Base-by-base conservation (phyloP, 148 eudicot genomes). In the Pouteria glomerata region DNA sequence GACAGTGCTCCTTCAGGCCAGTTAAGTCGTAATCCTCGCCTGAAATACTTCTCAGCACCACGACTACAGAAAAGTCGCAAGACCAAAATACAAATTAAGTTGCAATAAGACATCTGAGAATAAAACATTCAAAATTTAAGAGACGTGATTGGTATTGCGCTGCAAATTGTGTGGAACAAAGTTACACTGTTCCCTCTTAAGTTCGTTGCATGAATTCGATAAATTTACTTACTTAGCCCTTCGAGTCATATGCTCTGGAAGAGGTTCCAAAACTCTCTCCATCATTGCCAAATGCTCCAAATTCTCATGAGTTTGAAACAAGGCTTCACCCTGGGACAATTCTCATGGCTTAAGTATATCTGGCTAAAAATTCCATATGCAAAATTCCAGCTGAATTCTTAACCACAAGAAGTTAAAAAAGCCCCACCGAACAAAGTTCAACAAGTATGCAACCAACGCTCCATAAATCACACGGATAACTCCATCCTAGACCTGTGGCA, bases 281-380 rank as follows among this genome's bases (percentile, higher is more conserved):
- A 90, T 90, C 96, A 90, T 90, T 67, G 92, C 96, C 76, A 90
- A 76, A 74, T 93, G 98, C 76, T 93, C 98, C 78, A 93, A 81
- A 77, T 90, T 93, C 69, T 88, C 98, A 65, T 93, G 96, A 41
- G 96, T 93, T 69, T 88, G 91, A 70, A 93, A 93, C 66, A 93
- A 75, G 26, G 87, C 93, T 78, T 80, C 81, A 70, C 96, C 98
- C 98, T 93, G 79, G 47, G 79, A 84, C 30, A 66, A 47, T 1
- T 12, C 42, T 26, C 35, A 62, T 42, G n/a, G 63, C 67, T 68
- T 70, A 41, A 34, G 14, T 16, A 74, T 51, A 7, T 14, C 37
- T 31, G 18, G 16, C 19, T 66, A 29, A 26, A 24, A 13, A 53
- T 59, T 42, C 34, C 41, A 10, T 42, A 29, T 6, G 29, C 51